Conservation (phyloP, 2,329 filamentous ascomycete genomes). For the Neoascochyta sp. region DNA sequence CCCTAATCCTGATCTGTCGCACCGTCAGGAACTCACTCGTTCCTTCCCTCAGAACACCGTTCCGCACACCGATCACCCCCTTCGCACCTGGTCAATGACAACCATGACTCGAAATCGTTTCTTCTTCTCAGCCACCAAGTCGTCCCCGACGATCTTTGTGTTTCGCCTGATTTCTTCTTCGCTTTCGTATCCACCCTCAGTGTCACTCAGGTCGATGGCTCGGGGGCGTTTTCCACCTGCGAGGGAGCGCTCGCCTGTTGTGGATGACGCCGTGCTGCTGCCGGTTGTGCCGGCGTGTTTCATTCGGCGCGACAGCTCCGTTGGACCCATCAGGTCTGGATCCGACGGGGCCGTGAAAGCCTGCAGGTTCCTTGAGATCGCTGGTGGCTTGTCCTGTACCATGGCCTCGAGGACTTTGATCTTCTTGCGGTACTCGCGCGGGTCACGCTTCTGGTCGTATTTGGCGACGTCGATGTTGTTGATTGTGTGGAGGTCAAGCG, state of each 20-base stretch:
- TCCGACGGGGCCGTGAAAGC: slow-evolving; percentile 19
- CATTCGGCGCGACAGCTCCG: not conserved
- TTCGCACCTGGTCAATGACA: slow-evolving; percentile 20
- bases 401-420: slow-evolving; percentile 44
- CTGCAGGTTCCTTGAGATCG: slow-evolving; percentile 3
- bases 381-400: not conserved
- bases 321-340: slow-evolving; percentile 4
- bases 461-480: slow-evolving; percentile 52
- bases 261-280: slow-evolving; percentile 1
- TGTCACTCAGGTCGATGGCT: slow-evolving; percentile 11
- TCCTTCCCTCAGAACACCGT: too few relatives aligned
- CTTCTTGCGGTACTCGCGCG: slow-evolving; percentile 46
- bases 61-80: too few relatives aligned
- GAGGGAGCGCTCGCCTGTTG: not conserved
- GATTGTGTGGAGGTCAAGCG: slow-evolving; percentile 53
- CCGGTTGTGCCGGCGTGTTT: slow-evolving; percentile 1
- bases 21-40: too few relatives aligned
- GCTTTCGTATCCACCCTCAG: slow-evolving; percentile 13
- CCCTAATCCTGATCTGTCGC: too few relatives aligned
- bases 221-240: slow-evolving; percentile 11
- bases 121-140: slow-evolving; percentile 3
- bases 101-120: slow-evolving; percentile 18
- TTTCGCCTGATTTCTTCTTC: slow-evolving; percentile 12
- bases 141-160: slow-evolving; percentile 9
- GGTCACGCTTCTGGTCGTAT: slow-evolving; percentile 45